These are phyloP conservation scores for Euryodendron excelsum DNA, from an alignment of 148 eudicot genomes.

Conservation along the genomic window DNA sequence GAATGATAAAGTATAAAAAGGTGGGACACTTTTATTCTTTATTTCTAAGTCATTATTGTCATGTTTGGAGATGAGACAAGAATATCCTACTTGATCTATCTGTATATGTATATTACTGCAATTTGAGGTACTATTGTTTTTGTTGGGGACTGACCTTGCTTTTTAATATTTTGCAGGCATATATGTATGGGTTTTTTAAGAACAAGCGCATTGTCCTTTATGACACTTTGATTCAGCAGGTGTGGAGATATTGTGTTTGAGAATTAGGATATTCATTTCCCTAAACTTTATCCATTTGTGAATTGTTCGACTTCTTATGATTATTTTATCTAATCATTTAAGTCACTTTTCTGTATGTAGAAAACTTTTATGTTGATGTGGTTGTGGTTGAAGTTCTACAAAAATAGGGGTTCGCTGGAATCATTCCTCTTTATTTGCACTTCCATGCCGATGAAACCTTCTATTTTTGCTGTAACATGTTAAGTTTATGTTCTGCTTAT, in stretches of 20 bases:
- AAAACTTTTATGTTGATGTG: not conserved
- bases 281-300: not conserved
- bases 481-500: not conserved
- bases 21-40: not conserved
- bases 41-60: not conserved
- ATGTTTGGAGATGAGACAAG: not conserved
- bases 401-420: not conserved
- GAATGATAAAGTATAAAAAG: too few species aligned
- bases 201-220: conserved; percentile 96
- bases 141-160: conserved; percentile 12
- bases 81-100: not conserved
- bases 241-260: conserved; percentile 18
- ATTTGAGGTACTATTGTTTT: conserved; percentile 6
- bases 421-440: conserved; percentile 6
- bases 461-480: not conserved
- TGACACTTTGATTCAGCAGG: conserved; percentile 98
- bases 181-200: conserved; percentile 98
- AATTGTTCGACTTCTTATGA: not conserved
- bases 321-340: not conserved
- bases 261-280: conserved; percentile 6
- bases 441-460: conserved; percentile 1
- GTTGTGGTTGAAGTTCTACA: not conserved
- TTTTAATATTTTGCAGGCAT: conserved; percentile 63
- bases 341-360: not conserved
- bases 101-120: not conserved